Percentiles rank a stretch among this genome's conserved stretches.
These are phyloP conservation scores for Suillus subalutaceus DNA, from an alignment of 768 basidiomycete genomes.

Conservation along the genomic window DNA sequence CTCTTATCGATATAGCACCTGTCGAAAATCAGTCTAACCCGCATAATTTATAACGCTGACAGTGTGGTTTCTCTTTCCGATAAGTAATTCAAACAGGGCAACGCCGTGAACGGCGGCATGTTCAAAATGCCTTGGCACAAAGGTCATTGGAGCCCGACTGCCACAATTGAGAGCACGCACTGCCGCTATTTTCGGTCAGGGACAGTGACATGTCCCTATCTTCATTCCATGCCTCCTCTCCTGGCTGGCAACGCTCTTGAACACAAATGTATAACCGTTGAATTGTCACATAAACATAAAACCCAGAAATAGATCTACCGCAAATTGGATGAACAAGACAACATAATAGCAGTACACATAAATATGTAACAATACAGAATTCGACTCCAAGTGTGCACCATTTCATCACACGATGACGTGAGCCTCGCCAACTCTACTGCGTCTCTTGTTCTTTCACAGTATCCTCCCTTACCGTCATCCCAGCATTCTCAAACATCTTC, in stretches of 20 bases:
- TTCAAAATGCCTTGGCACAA: not conserved
- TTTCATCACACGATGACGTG: not conserved
- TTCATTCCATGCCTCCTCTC: not conserved
- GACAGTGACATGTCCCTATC: not conserved
- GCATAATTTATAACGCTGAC: not conserved
- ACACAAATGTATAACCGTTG: not conserved
- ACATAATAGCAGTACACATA: constrained; percentile 1
- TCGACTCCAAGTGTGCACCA: not conserved
- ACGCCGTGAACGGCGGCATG: not conserved
- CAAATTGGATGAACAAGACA: constrained; percentile 3
- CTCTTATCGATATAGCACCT: not conserved
- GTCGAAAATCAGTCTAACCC: not conserved
- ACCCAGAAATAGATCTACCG: not conserved
- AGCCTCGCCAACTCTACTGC: not conserved
- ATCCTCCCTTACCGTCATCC: constrained; percentile 39
- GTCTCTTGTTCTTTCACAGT: constrained; percentile 3
- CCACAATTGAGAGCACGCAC: not conserved
- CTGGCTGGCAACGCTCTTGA: not conserved
- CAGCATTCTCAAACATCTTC: constrained; percentile 48
- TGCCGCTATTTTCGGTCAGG: not conserved
- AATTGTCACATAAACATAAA: not conserved
- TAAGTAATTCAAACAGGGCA: too few species aligned
- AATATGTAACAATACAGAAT: not conserved
- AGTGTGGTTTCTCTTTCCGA: too few species aligned
- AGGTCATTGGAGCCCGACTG: not conserved